Base-by-base conservation (phyloP, 345 rosid species). In the Populus euphratica region DNA sequence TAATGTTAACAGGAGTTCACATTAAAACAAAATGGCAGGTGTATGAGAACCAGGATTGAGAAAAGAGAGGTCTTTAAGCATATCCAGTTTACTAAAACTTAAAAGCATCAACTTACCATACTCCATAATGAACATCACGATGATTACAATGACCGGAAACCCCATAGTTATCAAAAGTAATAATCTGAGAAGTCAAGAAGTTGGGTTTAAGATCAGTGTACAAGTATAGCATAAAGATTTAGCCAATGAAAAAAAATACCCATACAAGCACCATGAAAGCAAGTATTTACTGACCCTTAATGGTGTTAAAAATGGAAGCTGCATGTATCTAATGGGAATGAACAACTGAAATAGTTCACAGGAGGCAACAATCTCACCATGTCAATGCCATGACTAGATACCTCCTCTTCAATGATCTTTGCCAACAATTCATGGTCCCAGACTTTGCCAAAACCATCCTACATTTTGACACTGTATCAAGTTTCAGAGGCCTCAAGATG, bases 81-180 rank as follows among this genome's bases (percentile, higher is more conserved):
- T 27, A 27, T 8, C 4, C 39, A n/a, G 29, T 56, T 14, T 25
- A 54, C 59, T 6, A 2, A 50, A 18, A 8, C 59, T 18, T 11
- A 5, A 62, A 59, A 20, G 59, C 14, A 69, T 67, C 25, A 35
- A 83, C 93, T 72, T 80, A 93, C 94, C 84, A 59, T 74, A 88
- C 89, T 75, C 93, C 98, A 83, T 77, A 78, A 78, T 90, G 90
- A 74, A 88, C 91, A 84, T 89, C 98, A 9, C 83, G 64, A 68
- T 95, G 99, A 81, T 91, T 95, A 70, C 96, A 88, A 75, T 95
- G 97, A 81, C 96, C 98, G 54, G 94, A 93, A 84, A 93, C 86
- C 33, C 97, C 98, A 81, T 89, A 77, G 49, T 73, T 81, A 84
- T 95, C 97, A 70, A 95, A 95, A 66, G 92, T 91, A 72, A 93